These are phyloP conservation scores for Monotropa hypopitys DNA, from an alignment of 179 eudicot genomes.

Conservation along the genomic window DNA sequence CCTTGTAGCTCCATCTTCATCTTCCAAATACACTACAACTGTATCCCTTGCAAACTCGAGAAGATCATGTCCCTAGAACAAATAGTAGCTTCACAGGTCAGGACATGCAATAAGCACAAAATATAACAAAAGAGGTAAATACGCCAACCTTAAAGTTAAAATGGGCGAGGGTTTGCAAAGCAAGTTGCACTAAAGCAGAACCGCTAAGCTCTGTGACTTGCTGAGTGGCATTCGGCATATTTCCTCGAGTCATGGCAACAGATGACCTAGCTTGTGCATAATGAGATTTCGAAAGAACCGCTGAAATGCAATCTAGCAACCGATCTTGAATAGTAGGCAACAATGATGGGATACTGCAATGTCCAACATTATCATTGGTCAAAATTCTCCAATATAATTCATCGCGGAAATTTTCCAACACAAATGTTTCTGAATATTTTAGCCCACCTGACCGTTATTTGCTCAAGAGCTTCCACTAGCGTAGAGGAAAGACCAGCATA, in stretches of 20 bases:
- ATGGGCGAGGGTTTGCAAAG: slow-evolving; percentile 78
- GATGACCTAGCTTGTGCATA: slow-evolving; percentile 46
- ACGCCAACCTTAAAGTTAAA: slow-evolving; percentile 78
- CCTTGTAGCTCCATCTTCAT: slow-evolving; percentile 74
- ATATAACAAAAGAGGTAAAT: slow-evolving; percentile 4
- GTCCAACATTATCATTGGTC: slow-evolving; percentile 4
- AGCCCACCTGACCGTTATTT: slow-evolving; percentile 58
- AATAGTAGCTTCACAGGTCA: slow-evolving; percentile 8
- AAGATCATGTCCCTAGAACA: slow-evolving; percentile 81
- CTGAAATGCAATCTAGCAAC: slow-evolving; percentile 61
- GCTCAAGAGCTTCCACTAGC: slow-evolving; percentile 73
- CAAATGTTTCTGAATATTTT: neutral
- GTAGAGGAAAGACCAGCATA: slow-evolving; percentile 75
- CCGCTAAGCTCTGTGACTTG: slow-evolving; percentile 56
- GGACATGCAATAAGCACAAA: slow-evolving; percentile 2
- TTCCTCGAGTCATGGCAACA: slow-evolving; percentile 34
- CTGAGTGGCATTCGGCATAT: slow-evolving; percentile 26
- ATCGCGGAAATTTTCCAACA: neutral
- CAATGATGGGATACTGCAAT: slow-evolving; percentile 71
- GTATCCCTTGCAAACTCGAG: slow-evolving; percentile 80
- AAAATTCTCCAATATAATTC: slow-evolving; percentile 1
- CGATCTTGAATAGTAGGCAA: slow-evolving; percentile 77
- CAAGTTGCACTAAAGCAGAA: slow-evolving; percentile 79
- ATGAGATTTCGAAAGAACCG: slow-evolving; percentile 60
- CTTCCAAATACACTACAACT: slow-evolving; percentile 72